A percentile compares a stretch with the other conserved stretches of the same genome.
phyloP scores from a whole-genome alignment of 192 early-diverging fungal species.

The Entomortierella parvispora region DNA sequence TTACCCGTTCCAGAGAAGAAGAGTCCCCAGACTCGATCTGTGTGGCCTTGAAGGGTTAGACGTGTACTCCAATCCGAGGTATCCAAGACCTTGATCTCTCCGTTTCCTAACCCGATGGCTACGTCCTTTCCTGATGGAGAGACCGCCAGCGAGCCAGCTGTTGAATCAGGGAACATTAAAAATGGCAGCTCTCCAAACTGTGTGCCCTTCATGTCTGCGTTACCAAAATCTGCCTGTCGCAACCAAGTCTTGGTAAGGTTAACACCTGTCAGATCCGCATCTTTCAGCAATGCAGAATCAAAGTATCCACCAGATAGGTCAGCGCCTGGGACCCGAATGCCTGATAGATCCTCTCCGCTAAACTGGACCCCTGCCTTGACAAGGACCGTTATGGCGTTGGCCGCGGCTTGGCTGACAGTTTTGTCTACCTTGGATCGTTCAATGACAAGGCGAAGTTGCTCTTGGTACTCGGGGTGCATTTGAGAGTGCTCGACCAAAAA shows the following conservation, averaged over 20 bases:
- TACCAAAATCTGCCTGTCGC: background rate
- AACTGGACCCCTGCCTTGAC: background rate
- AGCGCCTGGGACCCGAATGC: background rate
- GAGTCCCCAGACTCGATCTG: background rate
- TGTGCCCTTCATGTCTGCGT: background rate
- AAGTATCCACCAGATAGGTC: constrained; percentile 3
- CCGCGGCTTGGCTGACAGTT: background rate
- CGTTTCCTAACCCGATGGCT: background rate
- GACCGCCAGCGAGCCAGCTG: background rate
- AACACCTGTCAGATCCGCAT: background rate
- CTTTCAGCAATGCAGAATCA: constrained; percentile 1
- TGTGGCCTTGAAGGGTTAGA: background rate
- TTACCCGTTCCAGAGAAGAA: background rate
- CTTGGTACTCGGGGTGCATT: background rate
- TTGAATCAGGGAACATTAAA: background rate
- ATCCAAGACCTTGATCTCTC: background rate
- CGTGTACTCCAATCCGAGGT: background rate
- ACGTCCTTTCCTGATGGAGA: background rate
- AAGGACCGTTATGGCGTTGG: constrained; percentile 18
- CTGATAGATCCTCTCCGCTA: background rate
- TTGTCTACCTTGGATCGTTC: background rate
- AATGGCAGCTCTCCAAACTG: background rate
- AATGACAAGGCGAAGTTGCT: background rate
- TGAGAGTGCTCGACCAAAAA: background rate
- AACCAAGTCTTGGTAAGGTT: background rate